A percentile compares a stretch with the other conserved stretches of the same genome.
phyloP scores from a whole-genome alignment of 2,329 filamentous ascomycete species.

The Diaporthe velutina region DNA sequence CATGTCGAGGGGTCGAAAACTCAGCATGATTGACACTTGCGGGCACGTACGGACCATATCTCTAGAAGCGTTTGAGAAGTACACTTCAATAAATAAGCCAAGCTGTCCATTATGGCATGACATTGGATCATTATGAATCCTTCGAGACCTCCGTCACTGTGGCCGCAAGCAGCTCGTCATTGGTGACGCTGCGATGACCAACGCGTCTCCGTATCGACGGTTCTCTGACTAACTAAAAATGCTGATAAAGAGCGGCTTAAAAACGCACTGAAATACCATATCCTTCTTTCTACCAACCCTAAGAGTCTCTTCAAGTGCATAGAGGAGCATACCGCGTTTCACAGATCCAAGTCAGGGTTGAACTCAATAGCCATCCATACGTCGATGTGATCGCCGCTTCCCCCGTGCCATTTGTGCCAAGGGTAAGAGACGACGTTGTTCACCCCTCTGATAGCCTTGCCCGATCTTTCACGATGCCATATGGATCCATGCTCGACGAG shows the following conservation, averaged over 20 bases:
- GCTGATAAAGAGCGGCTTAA: too few species aligned
- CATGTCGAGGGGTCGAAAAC: constrained; percentile 14
- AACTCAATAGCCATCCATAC: neutral
- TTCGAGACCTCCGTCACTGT: too few species aligned
- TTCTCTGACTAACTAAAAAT: too few species aligned
- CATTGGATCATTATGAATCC: too few species aligned
- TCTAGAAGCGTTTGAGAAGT: constrained; percentile 1
- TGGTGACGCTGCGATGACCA: too few species aligned
- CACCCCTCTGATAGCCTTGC: neutral
- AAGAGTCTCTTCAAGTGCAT: neutral
- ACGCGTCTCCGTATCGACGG: too few species aligned
- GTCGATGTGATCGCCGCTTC: neutral
- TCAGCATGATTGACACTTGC: neutral
- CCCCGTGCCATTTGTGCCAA: neutral
- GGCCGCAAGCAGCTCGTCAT: too few species aligned
- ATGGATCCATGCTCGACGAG: neutral
- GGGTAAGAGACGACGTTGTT: neutral
- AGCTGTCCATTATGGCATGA: too few species aligned
- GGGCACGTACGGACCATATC: constrained; percentile 4
- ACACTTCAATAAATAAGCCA: too few species aligned
- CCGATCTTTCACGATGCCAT: neutral
- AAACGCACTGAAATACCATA: too few species aligned
- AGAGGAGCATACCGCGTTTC: too few species aligned
- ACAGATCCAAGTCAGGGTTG: neutral
- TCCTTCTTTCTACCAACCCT: too few species aligned